A percentile compares a stretch with the other conserved stretches of the same genome.
These are phyloP conservation scores for Epichloe aotearoae DNA, from an alignment of 2,329 filamentous ascomycete genomes.

Conservation along the genomic window DNA sequence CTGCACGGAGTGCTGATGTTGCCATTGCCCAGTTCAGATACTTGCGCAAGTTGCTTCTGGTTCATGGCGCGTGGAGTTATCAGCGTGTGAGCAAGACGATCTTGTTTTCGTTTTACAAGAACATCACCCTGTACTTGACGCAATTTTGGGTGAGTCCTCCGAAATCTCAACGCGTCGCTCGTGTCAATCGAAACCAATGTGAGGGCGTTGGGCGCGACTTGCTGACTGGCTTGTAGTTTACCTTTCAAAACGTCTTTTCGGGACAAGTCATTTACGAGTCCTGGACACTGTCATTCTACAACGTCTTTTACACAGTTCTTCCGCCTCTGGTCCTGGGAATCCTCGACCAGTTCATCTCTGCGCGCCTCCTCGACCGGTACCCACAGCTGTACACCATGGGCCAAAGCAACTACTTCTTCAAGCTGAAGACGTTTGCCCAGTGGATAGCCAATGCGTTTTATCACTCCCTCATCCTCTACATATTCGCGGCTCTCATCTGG, in stretches of 20 bases:
- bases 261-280: conserved; percentile 98
- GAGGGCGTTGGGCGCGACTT: neutral
- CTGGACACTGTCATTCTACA: conserved; percentile 99
- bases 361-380: conserved; percentile 83
- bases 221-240: conserved; percentile 45
- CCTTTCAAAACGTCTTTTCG: conserved; percentile 96
- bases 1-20: conserved; percentile 88
- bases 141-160: conserved; percentile 76
- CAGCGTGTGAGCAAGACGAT: conserved; percentile 95
- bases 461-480: conserved; percentile 87
- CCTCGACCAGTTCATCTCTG: conserved; percentile 94
- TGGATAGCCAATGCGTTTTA: conserved; percentile 95
- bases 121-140: conserved; percentile 96
- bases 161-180: neutral
- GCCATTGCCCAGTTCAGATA: conserved; percentile 93
- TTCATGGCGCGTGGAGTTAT: conserved; percentile 96
- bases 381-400: conserved; percentile 90
- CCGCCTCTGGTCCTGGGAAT: conserved; percentile 92
- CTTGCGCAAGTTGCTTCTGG: conserved; percentile 81
- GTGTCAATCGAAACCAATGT: no score
- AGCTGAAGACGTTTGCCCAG: conserved; percentile 76
- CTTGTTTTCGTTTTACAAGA: conserved; percentile 98
- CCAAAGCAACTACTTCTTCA: conserved; percentile 89
- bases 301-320: conserved; percentile 92
- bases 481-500: conserved; percentile 71